Conservation (phyloP, 345 rosid species). For the Hibiscus syriacus region DNA sequence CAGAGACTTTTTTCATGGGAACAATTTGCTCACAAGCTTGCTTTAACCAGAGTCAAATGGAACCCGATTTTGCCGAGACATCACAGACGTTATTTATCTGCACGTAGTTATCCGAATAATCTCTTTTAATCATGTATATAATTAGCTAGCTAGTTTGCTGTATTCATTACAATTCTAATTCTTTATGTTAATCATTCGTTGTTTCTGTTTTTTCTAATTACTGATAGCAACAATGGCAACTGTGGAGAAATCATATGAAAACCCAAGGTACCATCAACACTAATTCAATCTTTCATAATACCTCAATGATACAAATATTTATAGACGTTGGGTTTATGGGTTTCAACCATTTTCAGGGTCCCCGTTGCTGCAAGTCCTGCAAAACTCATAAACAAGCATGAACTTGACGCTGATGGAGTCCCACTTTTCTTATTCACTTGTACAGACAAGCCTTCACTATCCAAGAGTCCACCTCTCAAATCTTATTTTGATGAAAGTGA, state of each 20-base stretch:
- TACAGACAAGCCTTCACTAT: neutral
- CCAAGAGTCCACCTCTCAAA: neutral
- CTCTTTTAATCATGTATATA: neutral
- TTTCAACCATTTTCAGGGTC: constrained; percentile 19
- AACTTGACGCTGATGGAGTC: constrained; percentile 2
- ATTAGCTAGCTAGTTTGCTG: neutral
- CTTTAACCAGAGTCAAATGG: constrained; percentile 38
- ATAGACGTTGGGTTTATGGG: neutral
- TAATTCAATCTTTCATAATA: neutral
- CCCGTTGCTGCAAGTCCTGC: constrained; percentile 4
- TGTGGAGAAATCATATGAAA: constrained; percentile 15
- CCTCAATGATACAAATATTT: no score
- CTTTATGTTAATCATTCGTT: neutral
- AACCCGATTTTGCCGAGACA: constrained; percentile 27
- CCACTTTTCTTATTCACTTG: constrained; percentile 1
- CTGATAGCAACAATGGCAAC: constrained; percentile 13
- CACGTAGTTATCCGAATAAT: constrained; percentile 18
- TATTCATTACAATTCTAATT: neutral
- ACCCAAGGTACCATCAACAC: constrained; percentile 17
- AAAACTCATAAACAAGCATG: constrained; percentile 3
- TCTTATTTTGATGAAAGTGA: neutral
- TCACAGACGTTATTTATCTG: constrained; percentile 41
- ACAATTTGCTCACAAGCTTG: constrained; percentile 35
- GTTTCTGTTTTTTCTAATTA: neutral
- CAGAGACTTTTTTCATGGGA: constrained; percentile 45